phyloP scores from a whole-genome alignment of 169 alveolate species.

The Plasmodium billcollinsi region DNA sequence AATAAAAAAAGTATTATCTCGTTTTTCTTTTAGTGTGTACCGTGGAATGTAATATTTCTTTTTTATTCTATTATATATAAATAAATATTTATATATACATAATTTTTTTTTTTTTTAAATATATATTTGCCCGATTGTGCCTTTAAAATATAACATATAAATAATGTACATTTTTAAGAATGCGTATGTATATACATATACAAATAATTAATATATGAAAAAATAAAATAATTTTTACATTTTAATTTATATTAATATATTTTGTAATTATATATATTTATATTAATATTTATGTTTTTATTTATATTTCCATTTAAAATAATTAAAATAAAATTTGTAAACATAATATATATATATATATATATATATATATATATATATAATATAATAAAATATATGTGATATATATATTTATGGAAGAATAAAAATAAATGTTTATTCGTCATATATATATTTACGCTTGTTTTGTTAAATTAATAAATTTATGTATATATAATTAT shows the following conservation, averaged over 20 bases:
- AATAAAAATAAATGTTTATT: not conserved
- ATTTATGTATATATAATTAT: not conserved
- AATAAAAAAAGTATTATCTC: too few species aligned
- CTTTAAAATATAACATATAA: not conserved
- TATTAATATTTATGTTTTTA: not conserved
- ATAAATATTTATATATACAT: too few species aligned
- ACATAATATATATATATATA: slow-evolving; percentile 6
- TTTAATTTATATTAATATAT: not conserved
- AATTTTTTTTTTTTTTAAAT: too few species aligned
- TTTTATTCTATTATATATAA: too few species aligned
- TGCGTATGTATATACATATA: not conserved
- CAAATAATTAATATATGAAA: not conserved
- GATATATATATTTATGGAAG: slow-evolving; percentile 17
- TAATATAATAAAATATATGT: slow-evolving; percentile 1
- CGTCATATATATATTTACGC: not conserved
- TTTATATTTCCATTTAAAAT: not conserved
- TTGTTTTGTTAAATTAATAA: not conserved
- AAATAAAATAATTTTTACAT: not conserved
- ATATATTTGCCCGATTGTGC: too few species aligned
- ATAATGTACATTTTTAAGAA: not conserved
- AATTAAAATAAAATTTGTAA: not conserved
- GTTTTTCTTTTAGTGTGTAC: too few species aligned
- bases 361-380: not conserved
- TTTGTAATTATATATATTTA: not conserved
- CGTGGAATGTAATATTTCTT: too few species aligned